Percentiles rank a stretch among this genome's conserved stretches.
Evolutionary conservation across 306 rosid species (phyloP).

Genomic region (Rosa chinensis): DNA sequence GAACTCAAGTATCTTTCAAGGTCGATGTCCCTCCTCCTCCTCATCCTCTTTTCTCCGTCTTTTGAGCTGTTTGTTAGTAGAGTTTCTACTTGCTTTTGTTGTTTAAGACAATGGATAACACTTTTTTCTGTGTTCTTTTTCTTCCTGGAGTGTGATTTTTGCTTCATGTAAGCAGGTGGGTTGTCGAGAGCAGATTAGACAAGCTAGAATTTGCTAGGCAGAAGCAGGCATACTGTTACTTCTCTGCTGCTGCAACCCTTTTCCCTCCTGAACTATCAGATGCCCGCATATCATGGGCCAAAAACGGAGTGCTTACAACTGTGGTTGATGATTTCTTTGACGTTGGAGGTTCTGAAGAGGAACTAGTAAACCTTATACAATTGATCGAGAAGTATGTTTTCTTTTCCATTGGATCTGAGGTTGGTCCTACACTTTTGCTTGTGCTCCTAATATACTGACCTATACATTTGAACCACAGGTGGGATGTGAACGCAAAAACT

Average conservation of each 20-base stretch:
- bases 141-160: slow-evolving; percentile 1
- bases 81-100: neutral
- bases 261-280: slow-evolving; percentile 61
- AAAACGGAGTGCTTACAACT: slow-evolving; percentile 72
- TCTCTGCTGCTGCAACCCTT: slow-evolving; percentile 63
- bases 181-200: slow-evolving; percentile 59
- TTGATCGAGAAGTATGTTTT: slow-evolving; percentile 63
- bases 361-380: slow-evolving; percentile 63
- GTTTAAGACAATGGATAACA: neutral
- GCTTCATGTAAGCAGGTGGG: slow-evolving; percentile 58
- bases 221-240: slow-evolving; percentile 71
- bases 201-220: slow-evolving; percentile 78
- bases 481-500: slow-evolving; percentile 60
- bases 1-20: slow-evolving; percentile 63
- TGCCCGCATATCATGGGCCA: slow-evolving; percentile 83
- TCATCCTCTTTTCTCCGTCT: slow-evolving; percentile 9
- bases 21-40: slow-evolving; percentile 30
- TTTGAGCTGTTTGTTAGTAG: neutral
- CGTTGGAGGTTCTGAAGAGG: slow-evolving; percentile 66
- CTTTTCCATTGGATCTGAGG: slow-evolving; percentile 9
- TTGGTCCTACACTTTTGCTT: neutral
- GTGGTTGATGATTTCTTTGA: slow-evolving; percentile 91
- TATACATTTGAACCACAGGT: slow-evolving; percentile 47
- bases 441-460: neutral
- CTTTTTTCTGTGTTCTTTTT: neutral